phyloP scores from a whole-genome alignment of 768 basidiomycete genomes.

The Glaciozyma antarctica region DNA sequence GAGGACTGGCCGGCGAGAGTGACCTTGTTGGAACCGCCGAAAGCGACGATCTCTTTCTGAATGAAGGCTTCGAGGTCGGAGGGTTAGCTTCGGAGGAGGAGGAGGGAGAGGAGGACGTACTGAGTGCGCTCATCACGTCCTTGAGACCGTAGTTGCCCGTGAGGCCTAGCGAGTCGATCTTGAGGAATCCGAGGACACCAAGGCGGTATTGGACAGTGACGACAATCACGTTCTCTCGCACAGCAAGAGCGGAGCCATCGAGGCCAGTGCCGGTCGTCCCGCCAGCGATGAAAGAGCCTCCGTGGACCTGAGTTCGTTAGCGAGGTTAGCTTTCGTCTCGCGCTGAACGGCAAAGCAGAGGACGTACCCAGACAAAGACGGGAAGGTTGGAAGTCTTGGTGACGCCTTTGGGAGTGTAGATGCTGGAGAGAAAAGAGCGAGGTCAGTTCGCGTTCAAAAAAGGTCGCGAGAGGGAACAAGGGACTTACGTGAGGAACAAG shows the following conservation, averaged over 20 bases:
- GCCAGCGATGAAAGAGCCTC: conserved; percentile 67
- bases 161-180: conserved; percentile 23
- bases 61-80: conserved; percentile 47
- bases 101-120: conserved; percentile 2
- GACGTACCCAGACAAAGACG: conserved; percentile 38
- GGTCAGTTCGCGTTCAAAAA: no score
- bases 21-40: conserved; percentile 53
- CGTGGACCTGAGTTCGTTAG: conserved; percentile 57
- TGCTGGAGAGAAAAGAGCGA: conserved; percentile 41
- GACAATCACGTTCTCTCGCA: conserved; percentile 63
- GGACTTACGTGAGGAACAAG: no score
- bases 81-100: neutral
- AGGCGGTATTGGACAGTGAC: conserved; percentile 74
- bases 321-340: conserved; percentile 1
- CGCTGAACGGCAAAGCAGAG: neutral
- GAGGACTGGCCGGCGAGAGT: conserved; percentile 45
- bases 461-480: no score
- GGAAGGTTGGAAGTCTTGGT: conserved; percentile 25
- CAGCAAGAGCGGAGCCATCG: conserved; percentile 66
- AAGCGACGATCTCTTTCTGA: conserved; percentile 51
- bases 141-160: conserved; percentile 58
- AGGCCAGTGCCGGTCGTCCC: conserved; percentile 62
- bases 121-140: conserved; percentile 58
- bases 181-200: conserved; percentile 52
- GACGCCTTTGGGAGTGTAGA: conserved; percentile 47